phyloP scores from a whole-genome alignment of 495 filamentous ascomycete species.

The Ascodesmis nigricans region DNA sequence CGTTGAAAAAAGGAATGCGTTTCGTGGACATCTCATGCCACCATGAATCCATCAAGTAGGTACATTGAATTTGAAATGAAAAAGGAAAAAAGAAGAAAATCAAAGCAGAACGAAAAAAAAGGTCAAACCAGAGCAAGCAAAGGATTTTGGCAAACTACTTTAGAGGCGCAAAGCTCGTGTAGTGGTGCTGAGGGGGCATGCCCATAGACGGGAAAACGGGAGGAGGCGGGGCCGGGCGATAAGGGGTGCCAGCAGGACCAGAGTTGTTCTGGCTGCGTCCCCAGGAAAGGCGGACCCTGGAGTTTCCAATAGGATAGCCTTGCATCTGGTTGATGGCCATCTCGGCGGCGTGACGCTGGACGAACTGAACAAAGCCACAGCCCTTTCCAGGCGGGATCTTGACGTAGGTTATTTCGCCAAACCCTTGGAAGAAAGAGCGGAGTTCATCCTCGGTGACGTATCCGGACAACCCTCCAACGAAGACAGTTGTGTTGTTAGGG shows the following conservation, averaged over 20 bases:
- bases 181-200: constrained; percentile 51
- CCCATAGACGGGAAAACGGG: constrained; percentile 74
- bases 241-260: constrained; percentile 86
- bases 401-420: constrained; percentile 98
- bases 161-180: constrained; percentile 51
- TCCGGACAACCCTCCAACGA: constrained; percentile 89
- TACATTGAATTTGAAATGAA: constrained; percentile 23
- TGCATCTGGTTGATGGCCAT: constrained; percentile 99
- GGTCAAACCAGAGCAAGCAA: constrained; percentile 7
- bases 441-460: constrained; percentile 99
- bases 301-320: constrained; percentile 98
- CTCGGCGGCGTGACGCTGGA: constrained; percentile 94
- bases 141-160: constrained; percentile 44
- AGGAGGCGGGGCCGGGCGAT: constrained; percentile 83
- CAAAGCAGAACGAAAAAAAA: constrained; percentile 6
- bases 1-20: constrained; percentile 5
- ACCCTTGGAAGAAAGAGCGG: constrained; percentile 97
- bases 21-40: constrained; percentile 1
- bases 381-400: constrained; percentile 99
- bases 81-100: constrained; percentile 16
- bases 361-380: constrained; percentile 97
- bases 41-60: constrained; percentile 23
- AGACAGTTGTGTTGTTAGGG: constrained; percentile 99
- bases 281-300: constrained; percentile 90
- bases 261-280: constrained; percentile 98